Conservation (phyloP, 139 green algal species). For the Nannochloris sp. region DNA sequence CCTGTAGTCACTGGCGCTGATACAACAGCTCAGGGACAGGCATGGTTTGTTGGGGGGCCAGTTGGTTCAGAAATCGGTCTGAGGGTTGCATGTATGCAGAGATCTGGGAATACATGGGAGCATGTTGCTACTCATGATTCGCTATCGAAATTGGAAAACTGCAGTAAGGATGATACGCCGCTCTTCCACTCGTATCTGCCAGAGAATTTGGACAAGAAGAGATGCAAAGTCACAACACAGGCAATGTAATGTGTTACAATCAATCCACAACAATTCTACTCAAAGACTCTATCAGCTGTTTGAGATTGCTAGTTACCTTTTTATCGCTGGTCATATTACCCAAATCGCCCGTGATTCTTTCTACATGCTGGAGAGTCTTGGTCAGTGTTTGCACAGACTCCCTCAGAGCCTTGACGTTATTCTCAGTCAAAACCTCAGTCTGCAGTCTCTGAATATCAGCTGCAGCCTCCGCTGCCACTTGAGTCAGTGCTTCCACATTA, state of each 20-base stretch:
- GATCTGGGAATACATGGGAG: too few species aligned
- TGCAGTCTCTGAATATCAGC: conserved; percentile 81
- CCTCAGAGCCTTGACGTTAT: conserved; percentile 79
- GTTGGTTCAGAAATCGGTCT: too few species aligned
- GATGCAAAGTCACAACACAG: too few species aligned
- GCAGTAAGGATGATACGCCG: too few species aligned
- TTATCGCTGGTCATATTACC: conserved; percentile 61
- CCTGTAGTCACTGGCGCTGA: too few species aligned
- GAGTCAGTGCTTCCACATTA: conserved; percentile 71
- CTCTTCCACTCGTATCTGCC: too few species aligned
- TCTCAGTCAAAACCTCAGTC: conserved; percentile 77
- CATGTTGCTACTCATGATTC: too few species aligned
- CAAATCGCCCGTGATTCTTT: conserved; percentile 53
- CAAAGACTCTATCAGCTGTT: conserved; percentile 79
- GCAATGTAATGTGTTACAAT: background rate
- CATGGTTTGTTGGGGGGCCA: too few species aligned
- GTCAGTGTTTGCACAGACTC: conserved; percentile 66
- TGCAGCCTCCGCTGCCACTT: conserved; percentile 64
- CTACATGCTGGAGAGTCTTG: conserved; percentile 68
- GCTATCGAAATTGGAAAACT: too few species aligned
- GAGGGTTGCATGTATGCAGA: too few species aligned
- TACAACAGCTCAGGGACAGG: too few species aligned
- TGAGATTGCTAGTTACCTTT: conserved; percentile 67
- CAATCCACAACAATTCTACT: conserved; percentile 71
- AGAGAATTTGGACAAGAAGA: too few species aligned